These are phyloP conservation scores for Cladosporium velox DNA, from an alignment of 2,329 filamentous ascomycete species.

Conservation along the genomic window DNA sequence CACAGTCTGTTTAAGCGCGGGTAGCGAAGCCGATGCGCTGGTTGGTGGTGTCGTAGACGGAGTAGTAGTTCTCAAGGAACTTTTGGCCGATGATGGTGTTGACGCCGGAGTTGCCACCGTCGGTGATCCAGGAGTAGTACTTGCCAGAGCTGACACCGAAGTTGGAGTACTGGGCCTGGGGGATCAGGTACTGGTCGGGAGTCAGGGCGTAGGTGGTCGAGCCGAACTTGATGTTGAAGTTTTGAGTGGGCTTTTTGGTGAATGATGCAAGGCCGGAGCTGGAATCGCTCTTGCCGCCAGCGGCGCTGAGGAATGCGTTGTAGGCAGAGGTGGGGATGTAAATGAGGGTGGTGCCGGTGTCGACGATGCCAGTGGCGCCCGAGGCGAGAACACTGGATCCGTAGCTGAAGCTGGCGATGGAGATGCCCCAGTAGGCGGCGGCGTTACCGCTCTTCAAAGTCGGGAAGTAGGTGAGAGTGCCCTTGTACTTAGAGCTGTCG, in stretches of 20 bases:
- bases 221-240: slow-evolving; percentile 27
- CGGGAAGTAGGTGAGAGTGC: slow-evolving; percentile 15
- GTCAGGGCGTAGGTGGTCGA: slow-evolving; percentile 26
- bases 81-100: slow-evolving; percentile 28
- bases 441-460: background rate
- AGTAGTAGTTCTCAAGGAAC: slow-evolving; percentile 29
- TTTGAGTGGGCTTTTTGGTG: slow-evolving; percentile 24
- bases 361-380: slow-evolving; percentile 43
- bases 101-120: slow-evolving; percentile 26
- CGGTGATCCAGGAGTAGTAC: slow-evolving; percentile 29
- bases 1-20: slow-evolving; percentile 13
- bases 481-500: slow-evolving; percentile 19
- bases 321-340: slow-evolving; percentile 42
- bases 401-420: slow-evolving; percentile 26
- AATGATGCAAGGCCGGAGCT: slow-evolving; percentile 26
- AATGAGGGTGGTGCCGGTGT: slow-evolving; percentile 45
- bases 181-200: slow-evolving; percentile 26
- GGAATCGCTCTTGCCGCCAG: slow-evolving; percentile 27
- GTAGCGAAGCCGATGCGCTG: slow-evolving; percentile 27
- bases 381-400: slow-evolving; percentile 28
- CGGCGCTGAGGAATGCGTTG: slow-evolving; percentile 27
- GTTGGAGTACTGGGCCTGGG: slow-evolving; percentile 24
- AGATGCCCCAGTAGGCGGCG: slow-evolving; percentile 27
- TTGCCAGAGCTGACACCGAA: slow-evolving; percentile 25
- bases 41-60: slow-evolving; percentile 28